Base-by-base conservation (phyloP, 805 yeast genomes). In the Ogataea corticis region DNA sequence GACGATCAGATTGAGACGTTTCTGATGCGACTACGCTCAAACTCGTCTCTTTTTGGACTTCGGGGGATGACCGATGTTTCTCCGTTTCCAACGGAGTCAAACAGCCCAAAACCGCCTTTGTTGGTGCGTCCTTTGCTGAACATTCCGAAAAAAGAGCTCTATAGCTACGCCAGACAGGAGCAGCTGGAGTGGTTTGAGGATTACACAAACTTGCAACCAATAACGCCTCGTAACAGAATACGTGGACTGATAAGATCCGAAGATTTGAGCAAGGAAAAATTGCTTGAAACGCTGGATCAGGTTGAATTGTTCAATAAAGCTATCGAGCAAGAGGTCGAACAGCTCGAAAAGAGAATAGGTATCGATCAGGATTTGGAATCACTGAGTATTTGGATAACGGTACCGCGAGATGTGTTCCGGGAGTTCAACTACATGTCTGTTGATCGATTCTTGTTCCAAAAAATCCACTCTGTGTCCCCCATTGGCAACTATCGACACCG, bases 1-100 rank as follows among this genome's bases (percentile, higher is more conserved):
- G 80, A 87, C 56, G 96, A 87, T 59, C 89, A 85, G 55, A 43
- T 83, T 12, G 96, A 87, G 56, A 84, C 92, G 0, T 82, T 76
- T 49, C 49, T 83, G 17, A 71, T 82, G 58, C 62, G 95, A 29
- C 65, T 85, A 41, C 42, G 66, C 2, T 43, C 62, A 1, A 71
- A 74, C 23, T 72, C 79, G 31, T 65, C 77, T 0, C 44, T 76
- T n/a, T 69, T 73, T 61, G 95, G 95, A 0, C 66, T 85, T 7
- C 68, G 71, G 1, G 85, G 88, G 0, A 81, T 85, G 71, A 44
- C 38, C 13, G 17, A 40, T 0, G 14, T 33, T 2, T 17, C 53
- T 3, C 25, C 16, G 11, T 53, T 41, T 30, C 61, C 61, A 2
- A 16, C 48, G 7, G 49, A 38, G 7, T 52, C 49, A 7, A 13